phyloP scores from a whole-genome alignment of 2,329 filamentous ascomycete species.

The Phoma sp. region DNA sequence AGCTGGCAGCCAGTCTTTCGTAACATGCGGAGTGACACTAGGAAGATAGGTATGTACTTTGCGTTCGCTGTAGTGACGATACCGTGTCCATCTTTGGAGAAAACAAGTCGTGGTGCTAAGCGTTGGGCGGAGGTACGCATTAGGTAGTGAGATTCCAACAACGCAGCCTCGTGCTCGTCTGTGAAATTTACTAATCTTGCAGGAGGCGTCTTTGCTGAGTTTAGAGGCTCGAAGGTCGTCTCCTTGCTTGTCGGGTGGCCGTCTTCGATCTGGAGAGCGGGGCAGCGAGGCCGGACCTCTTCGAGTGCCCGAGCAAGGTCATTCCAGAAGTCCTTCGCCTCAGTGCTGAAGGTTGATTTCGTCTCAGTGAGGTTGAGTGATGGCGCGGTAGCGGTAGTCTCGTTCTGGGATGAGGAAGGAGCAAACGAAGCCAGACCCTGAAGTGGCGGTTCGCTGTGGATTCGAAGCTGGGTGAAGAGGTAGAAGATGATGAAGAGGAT shows the following conservation, averaged over 20 bases:
- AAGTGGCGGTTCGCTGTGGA: neutral
- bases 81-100: slow-evolving; percentile 53
- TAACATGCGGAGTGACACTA: slow-evolving; percentile 61
- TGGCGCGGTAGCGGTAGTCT: neutral
- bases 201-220: slow-evolving; percentile 16
- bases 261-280: slow-evolving; percentile 20
- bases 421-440: too few species aligned
- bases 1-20: slow-evolving; percentile 59
- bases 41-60: slow-evolving; percentile 58
- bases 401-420: neutral
- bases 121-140: slow-evolving; percentile 29
- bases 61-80: slow-evolving; percentile 61
- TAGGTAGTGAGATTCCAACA: slow-evolving; percentile 28
- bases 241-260: slow-evolving; percentile 7
- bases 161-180: slow-evolving; percentile 24
- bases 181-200: slow-evolving; percentile 26
- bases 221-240: slow-evolving; percentile 21
- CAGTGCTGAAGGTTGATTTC: slow-evolving; percentile 3
- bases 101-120: slow-evolving; percentile 44
- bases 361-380: slow-evolving; percentile 1
- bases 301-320: slow-evolving; percentile 6
- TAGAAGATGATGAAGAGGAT: slow-evolving; percentile 1
- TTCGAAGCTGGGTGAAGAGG: neutral
- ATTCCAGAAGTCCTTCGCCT: neutral
- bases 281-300: slow-evolving; percentile 25